Conservation (phyloP, 768 basidiomycete genomes). For the Macrolepiota fuliginosa region DNA sequence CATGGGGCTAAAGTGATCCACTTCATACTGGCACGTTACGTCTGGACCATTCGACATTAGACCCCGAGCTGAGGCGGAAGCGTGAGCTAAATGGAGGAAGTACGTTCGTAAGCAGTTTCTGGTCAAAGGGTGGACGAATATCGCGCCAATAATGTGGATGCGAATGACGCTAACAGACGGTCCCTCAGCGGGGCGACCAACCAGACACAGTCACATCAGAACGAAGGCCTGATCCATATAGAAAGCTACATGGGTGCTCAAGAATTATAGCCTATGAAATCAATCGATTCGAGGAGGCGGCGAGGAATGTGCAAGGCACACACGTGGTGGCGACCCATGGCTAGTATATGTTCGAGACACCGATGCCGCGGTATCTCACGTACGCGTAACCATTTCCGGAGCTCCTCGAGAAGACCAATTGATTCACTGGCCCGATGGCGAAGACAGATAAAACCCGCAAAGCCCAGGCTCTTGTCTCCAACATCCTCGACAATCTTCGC, state of each 20-base stretch:
- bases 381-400: conserved; percentile 7
- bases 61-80: too few relatives aligned
- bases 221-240: neutral
- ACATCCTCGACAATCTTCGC: conserved; percentile 14
- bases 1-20: neutral
- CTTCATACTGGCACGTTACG: neutral
- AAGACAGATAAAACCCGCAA: conserved; percentile 11
- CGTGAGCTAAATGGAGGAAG: neutral
- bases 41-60: neutral
- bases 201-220: neutral
- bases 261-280: neutral
- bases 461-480: conserved; percentile 13
- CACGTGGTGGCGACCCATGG: conserved; percentile 7
- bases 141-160: neutral
- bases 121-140: neutral
- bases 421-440: conserved; percentile 7
- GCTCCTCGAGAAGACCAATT: neutral
- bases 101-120: neutral
- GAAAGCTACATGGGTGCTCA: neutral
- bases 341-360: conserved; percentile 9
- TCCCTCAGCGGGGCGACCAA: too few relatives aligned
- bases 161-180: too few relatives aligned
- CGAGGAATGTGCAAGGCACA: conserved; percentile 2
- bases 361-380: conserved; percentile 10
- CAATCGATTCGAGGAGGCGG: neutral